Conservation (phyloP, 176 grass and related monocot species). For the Oryza meridionalis region DNA sequence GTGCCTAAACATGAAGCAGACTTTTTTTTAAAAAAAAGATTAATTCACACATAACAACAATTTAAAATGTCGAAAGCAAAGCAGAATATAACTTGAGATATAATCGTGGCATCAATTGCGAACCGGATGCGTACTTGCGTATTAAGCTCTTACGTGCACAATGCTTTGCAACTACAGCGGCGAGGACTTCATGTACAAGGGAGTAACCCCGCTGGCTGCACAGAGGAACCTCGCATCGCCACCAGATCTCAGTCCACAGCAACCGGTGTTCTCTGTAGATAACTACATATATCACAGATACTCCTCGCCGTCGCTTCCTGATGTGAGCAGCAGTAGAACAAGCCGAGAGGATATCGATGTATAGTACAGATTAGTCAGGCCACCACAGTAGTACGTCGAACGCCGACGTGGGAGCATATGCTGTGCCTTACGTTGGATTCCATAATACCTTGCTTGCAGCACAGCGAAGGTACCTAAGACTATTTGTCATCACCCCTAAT, state of each 20-base stretch:
- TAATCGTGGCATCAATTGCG: neutral
- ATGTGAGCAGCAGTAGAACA: constrained; percentile 57
- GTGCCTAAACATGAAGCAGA: constrained; percentile 25
- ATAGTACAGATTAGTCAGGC: constrained; percentile 28
- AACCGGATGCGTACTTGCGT: constrained; percentile 20
- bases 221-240: constrained; percentile 69
- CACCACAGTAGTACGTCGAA: neutral
- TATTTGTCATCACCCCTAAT: neutral
- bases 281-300: constrained; percentile 71
- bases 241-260: constrained; percentile 66
- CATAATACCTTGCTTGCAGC: constrained; percentile 45
- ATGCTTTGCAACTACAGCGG: constrained; percentile 55
- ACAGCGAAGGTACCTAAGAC: constrained; percentile 9
- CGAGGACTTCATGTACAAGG: constrained; percentile 65
- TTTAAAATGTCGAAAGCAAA: neutral
- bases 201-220: constrained; percentile 58
- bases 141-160: neutral
- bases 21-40: neutral
- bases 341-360: constrained; percentile 66
- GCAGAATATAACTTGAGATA: neutral
- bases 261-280: constrained; percentile 51
- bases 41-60: neutral
- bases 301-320: constrained; percentile 66
- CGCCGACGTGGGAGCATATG: constrained; percentile 19
- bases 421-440: constrained; percentile 39